Evolutionary conservation across 257 asterid species (phyloP), one percentile per base, ranked within the genome.

Genomic region (Knoxia roxburghii): DNA sequence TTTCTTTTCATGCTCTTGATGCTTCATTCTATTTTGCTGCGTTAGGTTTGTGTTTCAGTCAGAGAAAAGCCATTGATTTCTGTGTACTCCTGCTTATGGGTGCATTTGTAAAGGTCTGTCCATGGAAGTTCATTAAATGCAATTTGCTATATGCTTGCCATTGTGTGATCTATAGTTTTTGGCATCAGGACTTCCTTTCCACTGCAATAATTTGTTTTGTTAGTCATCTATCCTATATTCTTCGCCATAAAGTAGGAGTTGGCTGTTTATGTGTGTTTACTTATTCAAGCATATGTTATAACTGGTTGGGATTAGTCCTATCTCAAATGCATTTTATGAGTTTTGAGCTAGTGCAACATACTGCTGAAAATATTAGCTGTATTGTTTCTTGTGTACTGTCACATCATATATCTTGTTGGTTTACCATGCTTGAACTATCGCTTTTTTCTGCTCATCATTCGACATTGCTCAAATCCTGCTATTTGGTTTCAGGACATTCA

Each of bases 401-500:
- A 3, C 21, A 41, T 27, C 39, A 8, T 45, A 20, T 39, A 59
- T 32, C 41, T 21, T 5, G 15, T 24, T 24, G 17, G 55, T 26
- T 7, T n/a, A 48, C 32, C 21, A 21, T 21, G 52, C 11, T 32
- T 37, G 30, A 12, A 33, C 24, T 26, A 6, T 48, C 32, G 15
- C 40, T 48, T 48, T 12, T 73, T 43, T 14, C 5, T n/a, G n/a
- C 48, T 15, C 40, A 5, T 29, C 15, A 7, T 33, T 61, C 65
- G 33, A 45, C 49, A 18, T 11, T 50, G 46, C 46, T 51, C 32
- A 27, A 49, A 7, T 32, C n/a, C 30, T 53, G 58, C 14, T n/a
- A 27, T 64, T 65, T 39, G 60, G 43, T 48, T 73, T 70, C 79
- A 93, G 97, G 91, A 80, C 81, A 68, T 48, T 80, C 76, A 72